Percentiles rank a stretch among this genome's conserved stretches.
phyloP scores from a whole-genome alignment of 306 rosid genomes.

The Inga oerstediana region DNA sequence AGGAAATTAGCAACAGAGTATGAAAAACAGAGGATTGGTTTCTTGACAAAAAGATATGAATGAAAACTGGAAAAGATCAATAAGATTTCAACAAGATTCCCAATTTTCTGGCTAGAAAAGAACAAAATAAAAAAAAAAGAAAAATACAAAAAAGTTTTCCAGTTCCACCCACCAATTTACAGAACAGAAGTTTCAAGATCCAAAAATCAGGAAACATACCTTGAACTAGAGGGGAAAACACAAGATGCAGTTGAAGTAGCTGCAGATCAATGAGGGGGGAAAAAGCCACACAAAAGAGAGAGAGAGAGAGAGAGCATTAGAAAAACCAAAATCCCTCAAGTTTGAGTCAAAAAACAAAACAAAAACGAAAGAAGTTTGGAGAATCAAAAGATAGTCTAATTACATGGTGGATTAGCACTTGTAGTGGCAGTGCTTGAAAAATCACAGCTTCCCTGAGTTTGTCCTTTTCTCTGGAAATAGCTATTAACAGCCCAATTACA shows the following conservation, averaged over 20 bases:
- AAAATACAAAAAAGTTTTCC: background rate
- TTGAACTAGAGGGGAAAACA: constrained; percentile 70
- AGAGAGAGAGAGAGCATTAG: constrained; percentile 11
- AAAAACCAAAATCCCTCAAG: background rate
- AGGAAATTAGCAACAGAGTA: background rate
- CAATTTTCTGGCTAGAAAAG: background rate
- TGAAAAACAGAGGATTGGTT: constrained; percentile 1
- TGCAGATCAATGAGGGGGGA: constrained; percentile 42
- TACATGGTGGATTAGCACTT: constrained; percentile 67
- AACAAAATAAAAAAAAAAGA: background rate
- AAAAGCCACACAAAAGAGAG: background rate
- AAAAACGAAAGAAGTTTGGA: background rate
- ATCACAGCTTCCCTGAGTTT: constrained; percentile 75
- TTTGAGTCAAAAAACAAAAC: background rate
- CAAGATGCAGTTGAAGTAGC: constrained; percentile 63
- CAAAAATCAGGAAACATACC: constrained; percentile 52
- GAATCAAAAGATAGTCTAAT: background rate
- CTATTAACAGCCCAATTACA: constrained; percentile 91
- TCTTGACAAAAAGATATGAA: background rate
- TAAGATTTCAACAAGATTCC: constrained; percentile 13
- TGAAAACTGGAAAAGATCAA: background rate
- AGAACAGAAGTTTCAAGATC: background rate
- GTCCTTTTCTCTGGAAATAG: constrained; percentile 81
- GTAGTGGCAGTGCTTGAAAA: constrained; percentile 63
- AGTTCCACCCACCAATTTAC: background rate